Percentiles rank a stretch among this genome's conserved stretches.
Evolutionary conservation across 371 early-diverging fungal genomes (phyloP).

Genomic region (Mortierella sp.): DNA sequence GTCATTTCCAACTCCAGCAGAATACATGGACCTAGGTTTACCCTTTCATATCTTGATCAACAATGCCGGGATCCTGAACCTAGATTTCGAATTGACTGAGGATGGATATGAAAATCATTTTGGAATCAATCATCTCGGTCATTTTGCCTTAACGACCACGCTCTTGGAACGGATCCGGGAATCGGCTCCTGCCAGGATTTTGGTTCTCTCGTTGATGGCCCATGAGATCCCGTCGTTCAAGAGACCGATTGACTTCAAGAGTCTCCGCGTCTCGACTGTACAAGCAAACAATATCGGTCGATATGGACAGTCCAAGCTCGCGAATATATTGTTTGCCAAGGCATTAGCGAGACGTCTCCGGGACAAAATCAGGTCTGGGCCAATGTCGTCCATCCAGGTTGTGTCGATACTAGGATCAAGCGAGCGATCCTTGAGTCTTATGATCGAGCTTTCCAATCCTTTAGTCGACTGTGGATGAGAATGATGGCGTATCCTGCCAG

Average conservation of each 20-base stretch:
- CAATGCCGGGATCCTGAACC: constrained; percentile 75
- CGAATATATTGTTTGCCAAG: constrained; percentile 70
- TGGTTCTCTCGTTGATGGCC: constrained; percentile 56
- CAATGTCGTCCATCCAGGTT: constrained; percentile 78
- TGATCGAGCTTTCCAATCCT: constrained; percentile 59
- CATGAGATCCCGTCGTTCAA: constrained; percentile 33
- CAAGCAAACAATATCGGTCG: constrained; percentile 23
- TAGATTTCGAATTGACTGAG: constrained; percentile 65
- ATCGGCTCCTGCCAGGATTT: constrained; percentile 64
- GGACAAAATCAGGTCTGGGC: constrained; percentile 61
- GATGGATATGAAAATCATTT: constrained; percentile 74
- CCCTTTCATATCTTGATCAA: constrained; percentile 73
- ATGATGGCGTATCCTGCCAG: constrained; percentile 16
- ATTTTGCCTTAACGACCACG: constrained; percentile 70
- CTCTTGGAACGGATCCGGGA: constrained; percentile 70
- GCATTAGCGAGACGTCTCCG: constrained; percentile 59
- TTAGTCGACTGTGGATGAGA: constrained; percentile 52
- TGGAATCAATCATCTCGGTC: constrained; percentile 52
- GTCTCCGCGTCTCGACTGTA: constrained; percentile 24
- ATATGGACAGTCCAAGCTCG: constrained; percentile 71
- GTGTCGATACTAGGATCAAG: constrained; percentile 53
- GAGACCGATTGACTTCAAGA: constrained; percentile 48
- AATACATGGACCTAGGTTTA: constrained; percentile 56
- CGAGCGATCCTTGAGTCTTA: constrained; percentile 62
- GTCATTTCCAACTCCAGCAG: constrained; percentile 32